Evolutionary conservation across 2,329 filamentous ascomycete species (phyloP), one percentile per base, ranked within the genome.

Genomic region (Xylariaceae sp.): DNA sequence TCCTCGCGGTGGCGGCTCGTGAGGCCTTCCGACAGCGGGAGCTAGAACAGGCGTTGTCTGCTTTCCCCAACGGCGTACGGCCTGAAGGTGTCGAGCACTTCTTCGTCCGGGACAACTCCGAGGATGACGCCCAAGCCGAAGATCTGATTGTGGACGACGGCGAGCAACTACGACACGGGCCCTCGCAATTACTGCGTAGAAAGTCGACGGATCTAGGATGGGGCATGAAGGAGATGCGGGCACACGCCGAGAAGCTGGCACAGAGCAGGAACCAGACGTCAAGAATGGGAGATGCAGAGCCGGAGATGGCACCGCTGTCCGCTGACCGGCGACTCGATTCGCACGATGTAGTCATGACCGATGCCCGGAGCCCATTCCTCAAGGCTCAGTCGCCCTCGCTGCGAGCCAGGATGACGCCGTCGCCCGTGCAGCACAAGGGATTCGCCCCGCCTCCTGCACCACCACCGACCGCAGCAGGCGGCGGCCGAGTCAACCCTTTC

Each of bases 181-280:
- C 61, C 8, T 68, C 65, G 11, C 57, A 61, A 38, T 62, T 66
- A 32, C 43, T 60, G 19, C 70, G 78, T 43, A 74, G 79, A 31
- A 79, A 82, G 56, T 80, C 79, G 35, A 83, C 79, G 2, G 76
- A 78, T 37, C 72, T 81, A 52, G 74, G 78, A 43, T 91, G 86
- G 82, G 88, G 89, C 59, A 74, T 93, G 56, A 78, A 83, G 54
- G 83, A 89, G 53, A 87, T 93, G 85, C 85, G 87, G 52, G 77
- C 83, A 53, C 85, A 91, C 63, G 85, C 82, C 38, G 79, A 87
- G 52, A 72, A 82, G 53, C 62, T 82, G 37, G 74, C 81, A 47
- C 66, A 73, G 51, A 71, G 72, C 32, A 65, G 66, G 43, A 55
- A 61, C 46, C 64, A 60, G 54, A 60, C 51, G 30, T 42, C 51